Evolutionary conservation across 345 rosid genomes (phyloP).

Genomic region (Acer campestre): DNA sequence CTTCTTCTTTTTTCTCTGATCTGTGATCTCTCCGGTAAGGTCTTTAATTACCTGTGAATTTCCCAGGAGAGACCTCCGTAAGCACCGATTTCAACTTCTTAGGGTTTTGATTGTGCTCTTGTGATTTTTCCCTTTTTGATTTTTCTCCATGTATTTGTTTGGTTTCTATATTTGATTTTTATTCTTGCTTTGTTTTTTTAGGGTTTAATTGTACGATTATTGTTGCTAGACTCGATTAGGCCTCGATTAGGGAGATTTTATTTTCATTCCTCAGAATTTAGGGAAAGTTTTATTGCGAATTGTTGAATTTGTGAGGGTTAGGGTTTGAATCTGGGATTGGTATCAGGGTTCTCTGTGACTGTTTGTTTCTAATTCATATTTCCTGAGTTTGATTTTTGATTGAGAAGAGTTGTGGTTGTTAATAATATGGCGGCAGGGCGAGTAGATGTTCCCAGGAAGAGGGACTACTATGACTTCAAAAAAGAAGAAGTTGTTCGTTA

Average conservation of each 20-base stretch:
- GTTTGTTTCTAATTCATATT: constrained; percentile 16
- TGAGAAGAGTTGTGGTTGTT: constrained; percentile 56
- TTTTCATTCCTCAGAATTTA: not conserved
- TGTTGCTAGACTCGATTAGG: constrained; percentile 14
- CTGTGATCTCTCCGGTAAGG: constrained; percentile 48
- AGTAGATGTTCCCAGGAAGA: constrained; percentile 49
- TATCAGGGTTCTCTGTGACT: constrained; percentile 4
- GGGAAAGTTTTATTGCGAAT: no score
- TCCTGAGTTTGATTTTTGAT: constrained; percentile 34
- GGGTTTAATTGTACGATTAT: not conserved
- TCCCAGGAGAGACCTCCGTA: constrained; percentile 39
- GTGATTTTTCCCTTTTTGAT: constrained; percentile 10
- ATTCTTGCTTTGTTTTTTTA: not conserved
- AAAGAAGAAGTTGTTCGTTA: constrained; percentile 26
- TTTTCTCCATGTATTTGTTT: constrained; percentile 16
- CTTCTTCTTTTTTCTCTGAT: not conserved
- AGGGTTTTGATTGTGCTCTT: constrained; percentile 39
- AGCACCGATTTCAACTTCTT: constrained; percentile 30
- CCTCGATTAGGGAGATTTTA: not conserved
- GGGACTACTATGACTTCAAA: constrained; percentile 25
- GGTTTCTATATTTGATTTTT: not conserved
- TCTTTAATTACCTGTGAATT: constrained; percentile 44
- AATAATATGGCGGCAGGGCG: constrained; percentile 83
- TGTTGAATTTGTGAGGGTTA: constrained; percentile 22
- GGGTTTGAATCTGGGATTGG: constrained; percentile 28